A percentile compares a stretch with the other conserved stretches of the same genome.
Evolutionary conservation across 2,329 filamentous ascomycete species (phyloP).

Genomic region (Aspergillus quadrilineatus): DNA sequence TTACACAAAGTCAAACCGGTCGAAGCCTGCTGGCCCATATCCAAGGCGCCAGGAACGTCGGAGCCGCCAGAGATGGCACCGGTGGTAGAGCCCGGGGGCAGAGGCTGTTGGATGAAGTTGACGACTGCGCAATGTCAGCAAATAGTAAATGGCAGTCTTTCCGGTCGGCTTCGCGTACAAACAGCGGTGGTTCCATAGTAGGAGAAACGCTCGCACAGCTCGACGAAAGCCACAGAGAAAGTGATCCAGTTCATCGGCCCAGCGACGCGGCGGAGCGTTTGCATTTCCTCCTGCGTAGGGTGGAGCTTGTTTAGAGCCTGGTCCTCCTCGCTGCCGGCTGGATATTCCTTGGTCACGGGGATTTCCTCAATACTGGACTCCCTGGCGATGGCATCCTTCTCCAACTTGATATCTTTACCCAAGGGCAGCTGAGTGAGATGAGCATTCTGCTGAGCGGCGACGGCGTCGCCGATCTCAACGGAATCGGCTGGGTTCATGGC

Average conservation of each 20-base stretch:
- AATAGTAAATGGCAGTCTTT: neutral
- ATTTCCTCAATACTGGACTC: constrained; percentile 1
- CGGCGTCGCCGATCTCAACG: constrained; percentile 4
- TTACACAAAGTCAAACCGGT: constrained; percentile 51
- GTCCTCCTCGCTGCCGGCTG: neutral
- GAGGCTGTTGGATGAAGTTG: constrained; percentile 61
- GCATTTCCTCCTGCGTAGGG: constrained; percentile 38
- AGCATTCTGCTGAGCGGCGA: neutral
- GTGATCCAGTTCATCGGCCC: constrained; percentile 60
- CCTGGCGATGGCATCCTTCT: constrained; percentile 4
- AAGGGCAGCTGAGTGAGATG: neutral
- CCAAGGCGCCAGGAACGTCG: constrained; percentile 53
- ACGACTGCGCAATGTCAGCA: constrained; percentile 42
- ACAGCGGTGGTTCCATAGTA: constrained; percentile 72
- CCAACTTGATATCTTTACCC: neutral
- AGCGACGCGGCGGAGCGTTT: constrained; percentile 37
- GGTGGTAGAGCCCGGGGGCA: constrained; percentile 56
- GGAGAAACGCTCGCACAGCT: constrained; percentile 74
- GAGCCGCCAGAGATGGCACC: constrained; percentile 39
- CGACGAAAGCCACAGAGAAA: constrained; percentile 70
- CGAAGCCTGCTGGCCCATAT: constrained; percentile 59
- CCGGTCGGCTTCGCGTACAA: constrained; percentile 49
- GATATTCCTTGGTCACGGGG: neutral
- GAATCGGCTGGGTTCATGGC: constrained; percentile 7
- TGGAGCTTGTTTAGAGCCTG: constrained; percentile 6